phyloP scores from a whole-genome alignment of 495 filamentous ascomycete genomes.

The Glonium stellatum region DNA sequence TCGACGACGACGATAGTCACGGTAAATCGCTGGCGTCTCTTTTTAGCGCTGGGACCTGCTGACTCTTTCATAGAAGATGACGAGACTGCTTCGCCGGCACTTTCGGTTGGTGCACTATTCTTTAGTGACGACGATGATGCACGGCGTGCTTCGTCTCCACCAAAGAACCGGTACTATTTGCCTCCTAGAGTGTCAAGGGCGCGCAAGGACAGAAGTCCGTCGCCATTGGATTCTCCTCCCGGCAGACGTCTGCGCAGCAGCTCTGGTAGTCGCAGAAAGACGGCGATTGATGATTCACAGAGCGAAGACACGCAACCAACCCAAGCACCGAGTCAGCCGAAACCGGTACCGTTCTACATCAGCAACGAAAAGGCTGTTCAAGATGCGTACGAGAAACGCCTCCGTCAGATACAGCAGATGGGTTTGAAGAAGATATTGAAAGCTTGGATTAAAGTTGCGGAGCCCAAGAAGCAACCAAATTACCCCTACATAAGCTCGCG shows the following conservation, averaged over 20 bases:
- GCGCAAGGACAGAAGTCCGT: neutral
- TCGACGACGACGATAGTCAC: neutral
- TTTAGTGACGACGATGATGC: neutral
- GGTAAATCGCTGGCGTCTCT: neutral
- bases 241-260: neutral
- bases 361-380: constrained; percentile 13
- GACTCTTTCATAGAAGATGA: neutral
- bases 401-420: constrained; percentile 64
- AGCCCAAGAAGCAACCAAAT: constrained; percentile 77
- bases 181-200: neutral
- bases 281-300: neutral
- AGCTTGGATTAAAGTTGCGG: constrained; percentile 73
- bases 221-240: neutral
- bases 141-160: neutral
- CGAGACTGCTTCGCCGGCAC: neutral
- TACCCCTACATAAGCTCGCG: constrained; percentile 62
- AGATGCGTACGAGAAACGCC: constrained; percentile 51
- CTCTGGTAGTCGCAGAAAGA: neutral
- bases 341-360: neutral
- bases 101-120: neutral
- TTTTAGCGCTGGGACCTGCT: neutral
- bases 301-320: neutral
- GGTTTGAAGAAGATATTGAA: constrained; percentile 69
- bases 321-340: neutral
- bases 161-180: neutral